Evolutionary conservation across 495 filamentous ascomycete genomes (phyloP).

Genomic region (Evansstolkia leycettana): DNA sequence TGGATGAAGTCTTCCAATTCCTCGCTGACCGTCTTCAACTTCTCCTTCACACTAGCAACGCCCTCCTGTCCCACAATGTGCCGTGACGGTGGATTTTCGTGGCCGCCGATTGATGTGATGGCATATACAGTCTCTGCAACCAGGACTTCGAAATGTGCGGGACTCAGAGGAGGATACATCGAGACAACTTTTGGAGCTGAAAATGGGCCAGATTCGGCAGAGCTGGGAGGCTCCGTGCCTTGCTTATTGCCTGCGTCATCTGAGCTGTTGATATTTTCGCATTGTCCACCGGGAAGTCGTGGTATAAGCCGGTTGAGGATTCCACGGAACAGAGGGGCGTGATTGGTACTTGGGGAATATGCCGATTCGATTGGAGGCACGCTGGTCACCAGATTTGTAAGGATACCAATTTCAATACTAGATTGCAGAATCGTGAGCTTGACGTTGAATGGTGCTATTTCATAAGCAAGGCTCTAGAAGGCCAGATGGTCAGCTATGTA

Average conservation of each 20-base stretch:
- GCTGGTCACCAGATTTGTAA: conserved; percentile 76
- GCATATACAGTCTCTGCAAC: conserved; percentile 86
- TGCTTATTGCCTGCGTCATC: conserved; percentile 11
- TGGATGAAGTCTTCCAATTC: conserved; percentile 94
- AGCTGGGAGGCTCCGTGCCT: conserved; percentile 13
- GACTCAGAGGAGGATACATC: conserved; percentile 57
- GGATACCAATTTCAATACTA: conserved; percentile 66
- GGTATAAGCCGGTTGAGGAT: conserved; percentile 65
- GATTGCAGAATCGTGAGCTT: conserved; percentile 93
- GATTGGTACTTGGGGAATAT: conserved; percentile 62
- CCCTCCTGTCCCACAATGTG: conserved; percentile 93
- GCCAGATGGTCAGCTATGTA: background rate
- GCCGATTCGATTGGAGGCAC: conserved; percentile 60
- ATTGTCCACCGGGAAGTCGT: conserved; percentile 23
- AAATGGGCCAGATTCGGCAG: conserved; percentile 30
- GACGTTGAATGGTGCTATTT: conserved; percentile 95
- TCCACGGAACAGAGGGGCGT: conserved; percentile 67
- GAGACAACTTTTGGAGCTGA: conserved; percentile 46
- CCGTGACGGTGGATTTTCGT: conserved; percentile 88
- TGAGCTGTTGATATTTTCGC: conserved; percentile 4
- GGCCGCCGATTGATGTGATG: conserved; percentile 79
- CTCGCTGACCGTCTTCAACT: conserved; percentile 90
- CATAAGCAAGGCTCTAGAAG: conserved; percentile 71
- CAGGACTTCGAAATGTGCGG: conserved; percentile 51
- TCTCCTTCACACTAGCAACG: conserved; percentile 82